Conservation (phyloP, 495 filamentous ascomycete genomes). For the Parathielavia appendiculata region DNA sequence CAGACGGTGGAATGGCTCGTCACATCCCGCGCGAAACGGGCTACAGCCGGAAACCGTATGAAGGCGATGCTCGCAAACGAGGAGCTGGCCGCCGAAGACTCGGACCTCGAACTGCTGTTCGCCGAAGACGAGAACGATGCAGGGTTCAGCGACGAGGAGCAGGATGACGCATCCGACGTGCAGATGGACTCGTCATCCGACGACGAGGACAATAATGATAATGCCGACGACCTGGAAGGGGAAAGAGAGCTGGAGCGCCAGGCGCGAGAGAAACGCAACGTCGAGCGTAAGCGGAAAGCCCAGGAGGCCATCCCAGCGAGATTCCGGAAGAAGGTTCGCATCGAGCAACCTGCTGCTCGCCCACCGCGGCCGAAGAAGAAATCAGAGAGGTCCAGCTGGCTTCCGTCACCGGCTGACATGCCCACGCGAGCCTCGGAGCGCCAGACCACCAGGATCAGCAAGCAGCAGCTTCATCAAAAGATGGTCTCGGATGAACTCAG, state of each 20-base stretch:
- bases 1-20: constrained; percentile 65
- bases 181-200: constrained; percentile 79
- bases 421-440: constrained; percentile 79
- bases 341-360: constrained; percentile 40
- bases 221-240: constrained; percentile 62
- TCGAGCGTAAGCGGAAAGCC: constrained; percentile 70
- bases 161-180: constrained; percentile 68
- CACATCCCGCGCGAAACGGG: constrained; percentile 70
- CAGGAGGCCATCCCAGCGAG: constrained; percentile 52
- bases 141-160: constrained; percentile 64
- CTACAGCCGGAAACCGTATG: constrained; percentile 82
- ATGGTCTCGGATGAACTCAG: constrained; percentile 78
- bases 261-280: constrained; percentile 44
- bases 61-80: constrained; percentile 71
- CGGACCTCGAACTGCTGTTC: constrained; percentile 76
- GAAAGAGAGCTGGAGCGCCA: constrained; percentile 62
- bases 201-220: constrained; percentile 72
- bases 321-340: constrained; percentile 53
- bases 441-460: constrained; percentile 75
- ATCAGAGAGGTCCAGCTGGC: constrained; percentile 84
- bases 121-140: constrained; percentile 82
- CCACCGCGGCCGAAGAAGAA: constrained; percentile 78
- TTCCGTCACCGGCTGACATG: constrained; percentile 71
- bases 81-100: constrained; percentile 53
- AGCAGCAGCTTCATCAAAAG: constrained; percentile 73